phyloP scores from a whole-genome alignment of 2,329 filamentous ascomycete species.

The Fusarium mangiferae region DNA sequence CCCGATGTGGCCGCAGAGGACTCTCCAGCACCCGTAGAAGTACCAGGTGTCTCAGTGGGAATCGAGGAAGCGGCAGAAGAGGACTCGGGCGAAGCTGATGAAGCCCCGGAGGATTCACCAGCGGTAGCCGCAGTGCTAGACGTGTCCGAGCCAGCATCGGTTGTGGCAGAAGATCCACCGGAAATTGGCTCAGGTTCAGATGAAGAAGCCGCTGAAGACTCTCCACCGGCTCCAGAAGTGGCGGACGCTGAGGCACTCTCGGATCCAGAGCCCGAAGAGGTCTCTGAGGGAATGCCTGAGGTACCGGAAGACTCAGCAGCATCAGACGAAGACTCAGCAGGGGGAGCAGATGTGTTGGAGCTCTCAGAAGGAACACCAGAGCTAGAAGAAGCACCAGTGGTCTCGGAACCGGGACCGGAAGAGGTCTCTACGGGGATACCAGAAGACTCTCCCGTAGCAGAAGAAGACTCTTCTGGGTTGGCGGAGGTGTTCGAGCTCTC shows the following conservation, averaged over 20 bases:
- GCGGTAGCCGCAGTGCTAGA: neutral
- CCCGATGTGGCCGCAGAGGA: neutral
- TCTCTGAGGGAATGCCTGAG: neutral
- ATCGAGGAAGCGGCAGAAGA: neutral
- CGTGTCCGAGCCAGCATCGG: neutral
- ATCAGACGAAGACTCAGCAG: neutral
- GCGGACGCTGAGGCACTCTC: neutral
- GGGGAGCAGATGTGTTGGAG: neutral
- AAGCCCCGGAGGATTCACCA: neutral
- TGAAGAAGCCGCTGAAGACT: neutral
- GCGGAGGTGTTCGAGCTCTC: neutral
- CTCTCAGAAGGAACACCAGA: neutral
- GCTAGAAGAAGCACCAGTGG: neutral
- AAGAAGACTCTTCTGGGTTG: neutral
- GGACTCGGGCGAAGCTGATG: neutral
- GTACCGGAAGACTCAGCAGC: neutral
- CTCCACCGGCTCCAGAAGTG: neutral
- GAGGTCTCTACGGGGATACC: neutral
- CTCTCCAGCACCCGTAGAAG: neutral
- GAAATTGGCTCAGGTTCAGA: neutral
- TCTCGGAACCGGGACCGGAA: neutral
- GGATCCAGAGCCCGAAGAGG: neutral
- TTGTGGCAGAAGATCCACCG: neutral
- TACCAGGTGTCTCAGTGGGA: neutral
- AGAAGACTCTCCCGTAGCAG: neutral